Evolutionary conservation across 352 stramenopile species (phyloP).

Genomic region (Sclerospora graminicola): DNA sequence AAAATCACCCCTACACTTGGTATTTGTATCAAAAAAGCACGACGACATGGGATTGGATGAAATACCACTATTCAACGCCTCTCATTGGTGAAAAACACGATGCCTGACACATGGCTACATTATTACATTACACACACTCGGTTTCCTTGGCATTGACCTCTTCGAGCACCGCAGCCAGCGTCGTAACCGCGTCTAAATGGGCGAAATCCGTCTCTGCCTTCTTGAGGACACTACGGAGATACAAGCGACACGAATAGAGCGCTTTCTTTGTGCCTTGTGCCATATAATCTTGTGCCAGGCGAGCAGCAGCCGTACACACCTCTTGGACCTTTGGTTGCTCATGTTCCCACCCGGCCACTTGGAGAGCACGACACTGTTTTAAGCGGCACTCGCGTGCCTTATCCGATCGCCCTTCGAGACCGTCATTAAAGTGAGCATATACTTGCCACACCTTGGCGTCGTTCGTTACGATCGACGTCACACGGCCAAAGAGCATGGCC

Average conservation of each 20-base stretch:
- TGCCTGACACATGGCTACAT: too few relatives aligned
- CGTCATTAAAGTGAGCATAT: slow-evolving; percentile 76
- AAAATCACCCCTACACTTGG: slow-evolving; percentile 20
- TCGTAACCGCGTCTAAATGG: slow-evolving; percentile 31
- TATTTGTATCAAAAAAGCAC: slow-evolving; percentile 9
- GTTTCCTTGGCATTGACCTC: slow-evolving; percentile 44
- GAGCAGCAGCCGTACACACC: slow-evolving; percentile 42
- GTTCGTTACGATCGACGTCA: slow-evolving; percentile 70
- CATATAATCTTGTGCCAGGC: slow-evolving; percentile 56
- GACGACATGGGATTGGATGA: slow-evolving; percentile 4
- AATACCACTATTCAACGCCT: too few relatives aligned
- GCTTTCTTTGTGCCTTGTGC: slow-evolving; percentile 65
- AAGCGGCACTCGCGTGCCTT: slow-evolving; percentile 72
- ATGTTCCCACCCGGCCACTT: slow-evolving; percentile 61
- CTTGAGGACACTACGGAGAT: slow-evolving; percentile 66
- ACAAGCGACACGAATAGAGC: slow-evolving; percentile 64
- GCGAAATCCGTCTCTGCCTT: slow-evolving; percentile 69
- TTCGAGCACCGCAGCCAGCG: slow-evolving; percentile 37
- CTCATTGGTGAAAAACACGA: too few relatives aligned
- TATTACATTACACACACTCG: too few relatives aligned
- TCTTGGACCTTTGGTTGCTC: slow-evolving; percentile 43
- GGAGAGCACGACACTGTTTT: slow-evolving; percentile 66
- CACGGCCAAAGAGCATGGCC: slow-evolving; percentile 62
- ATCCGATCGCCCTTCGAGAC: slow-evolving; percentile 34
- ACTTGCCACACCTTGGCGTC: slow-evolving; percentile 76